These are phyloP conservation scores for Steccherinum ochraceum DNA, from an alignment of 768 basidiomycete genomes.

Conservation along the genomic window DNA sequence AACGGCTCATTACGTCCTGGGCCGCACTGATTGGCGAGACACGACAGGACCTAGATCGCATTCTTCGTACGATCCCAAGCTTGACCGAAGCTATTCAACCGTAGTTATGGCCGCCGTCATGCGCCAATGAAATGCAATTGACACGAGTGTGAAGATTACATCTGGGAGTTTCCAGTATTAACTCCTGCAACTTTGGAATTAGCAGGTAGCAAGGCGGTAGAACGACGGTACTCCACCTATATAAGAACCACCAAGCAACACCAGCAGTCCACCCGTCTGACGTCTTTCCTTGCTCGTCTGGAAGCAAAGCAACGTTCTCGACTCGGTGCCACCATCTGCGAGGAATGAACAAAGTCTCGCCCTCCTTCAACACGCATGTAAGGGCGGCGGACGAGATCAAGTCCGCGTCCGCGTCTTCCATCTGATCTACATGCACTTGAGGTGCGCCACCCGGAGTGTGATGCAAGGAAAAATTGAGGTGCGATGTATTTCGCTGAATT, in stretches of 20 bases:
- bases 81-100: too few species aligned
- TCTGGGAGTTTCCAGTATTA: too few species aligned
- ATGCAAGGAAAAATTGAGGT: constrained; percentile 8
- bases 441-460: constrained; percentile 3
- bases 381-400: constrained; percentile 8
- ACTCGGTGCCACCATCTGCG: constrained; percentile 23
- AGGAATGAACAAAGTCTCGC: constrained; percentile 21
- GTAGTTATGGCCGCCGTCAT: too few species aligned
- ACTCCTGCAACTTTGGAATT: too few species aligned
- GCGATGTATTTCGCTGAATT: constrained; percentile 13
- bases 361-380: constrained; percentile 16
- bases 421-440: constrained; percentile 1
- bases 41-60: too few species aligned
- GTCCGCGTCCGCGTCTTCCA: not conserved
- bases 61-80: too few species aligned
- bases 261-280: constrained; percentile 17
- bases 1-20: too few species aligned
- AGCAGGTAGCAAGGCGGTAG: too few species aligned
- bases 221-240: not conserved
- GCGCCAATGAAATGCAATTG: too few species aligned
- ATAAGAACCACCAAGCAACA: constrained; percentile 22
- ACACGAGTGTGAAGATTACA: too few species aligned
- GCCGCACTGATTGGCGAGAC: too few species aligned
- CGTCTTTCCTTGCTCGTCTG: not conserved
- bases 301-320: constrained; percentile 13